These are phyloP conservation scores for Phytophthora cryptogea DNA, from an alignment of 352 stramenopile species.

Conservation along the genomic window DNA sequence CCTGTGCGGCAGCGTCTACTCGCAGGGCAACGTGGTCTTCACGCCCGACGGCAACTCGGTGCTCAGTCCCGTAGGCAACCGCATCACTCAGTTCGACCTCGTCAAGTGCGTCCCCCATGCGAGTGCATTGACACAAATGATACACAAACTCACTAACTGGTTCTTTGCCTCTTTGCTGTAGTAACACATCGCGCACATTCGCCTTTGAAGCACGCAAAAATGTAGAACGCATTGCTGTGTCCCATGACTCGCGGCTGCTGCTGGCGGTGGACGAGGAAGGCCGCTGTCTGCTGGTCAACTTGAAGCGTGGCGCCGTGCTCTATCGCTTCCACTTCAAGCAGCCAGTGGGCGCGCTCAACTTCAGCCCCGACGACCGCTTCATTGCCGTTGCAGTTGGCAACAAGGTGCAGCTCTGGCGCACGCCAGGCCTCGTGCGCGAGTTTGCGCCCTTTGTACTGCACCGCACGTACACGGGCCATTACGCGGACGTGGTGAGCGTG, in stretches of 20 bases:
- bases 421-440: slow-evolving; percentile 83
- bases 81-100: slow-evolving; percentile 94
- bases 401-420: slow-evolving; percentile 93
- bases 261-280: slow-evolving; percentile 92
- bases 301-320: slow-evolving; percentile 88
- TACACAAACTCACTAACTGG: slow-evolving; percentile 3
- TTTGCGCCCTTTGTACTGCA: slow-evolving; percentile 92
- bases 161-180: slow-evolving; percentile 33
- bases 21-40: slow-evolving; percentile 93
- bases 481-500: slow-evolving; percentile 87
- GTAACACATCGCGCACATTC: slow-evolving; percentile 89
- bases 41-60: slow-evolving; percentile 93
- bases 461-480: slow-evolving; percentile 88
- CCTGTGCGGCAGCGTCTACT: slow-evolving; percentile 94
- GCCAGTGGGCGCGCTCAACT: slow-evolving; percentile 81
- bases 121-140: neutral
- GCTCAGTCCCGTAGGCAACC: slow-evolving; percentile 93
- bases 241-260: slow-evolving; percentile 88
- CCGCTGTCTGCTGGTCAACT: slow-evolving; percentile 90
- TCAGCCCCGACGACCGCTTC: slow-evolving; percentile 89
- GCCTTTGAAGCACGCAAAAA: slow-evolving; percentile 93
- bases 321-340: slow-evolving; percentile 96
- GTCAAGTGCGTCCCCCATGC: slow-evolving; percentile 73
- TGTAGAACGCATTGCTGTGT: slow-evolving; percentile 86
- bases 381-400: slow-evolving; percentile 90